These are phyloP conservation scores for Trifolium pratense DNA, from an alignment of 306 rosid species.

Conservation along the genomic window DNA sequence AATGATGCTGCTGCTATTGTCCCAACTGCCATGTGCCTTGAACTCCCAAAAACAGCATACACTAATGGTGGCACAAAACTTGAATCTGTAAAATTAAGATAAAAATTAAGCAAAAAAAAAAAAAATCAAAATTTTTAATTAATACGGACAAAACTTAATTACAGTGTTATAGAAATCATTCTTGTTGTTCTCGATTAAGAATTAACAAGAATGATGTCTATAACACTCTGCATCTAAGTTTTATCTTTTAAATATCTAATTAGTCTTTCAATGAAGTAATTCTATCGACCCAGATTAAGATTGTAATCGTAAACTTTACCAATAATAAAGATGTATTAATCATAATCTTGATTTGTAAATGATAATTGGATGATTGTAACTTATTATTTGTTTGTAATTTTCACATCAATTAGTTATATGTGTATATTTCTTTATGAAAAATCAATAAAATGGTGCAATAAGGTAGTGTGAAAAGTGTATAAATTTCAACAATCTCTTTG, in stretches of 20 bases:
- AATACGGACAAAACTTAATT: not conserved
- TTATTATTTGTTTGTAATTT: not conserved
- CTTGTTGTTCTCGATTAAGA: not conserved
- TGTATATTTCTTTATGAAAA: not conserved
- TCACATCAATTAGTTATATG: not conserved
- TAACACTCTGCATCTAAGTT: no score
- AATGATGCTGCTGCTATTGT: constrained; percentile 79
- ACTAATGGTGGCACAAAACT: constrained; percentile 83
- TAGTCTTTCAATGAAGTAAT: no score
- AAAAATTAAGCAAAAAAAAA: not conserved
- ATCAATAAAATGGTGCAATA: not conserved
- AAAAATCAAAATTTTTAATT: no score
- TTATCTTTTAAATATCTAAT: no score
- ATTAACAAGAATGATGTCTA: no score
- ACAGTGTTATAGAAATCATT: no score
- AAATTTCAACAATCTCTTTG: not conserved
- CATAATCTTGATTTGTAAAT: no score
- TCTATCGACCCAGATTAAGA: no score
- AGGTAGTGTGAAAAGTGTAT: not conserved
- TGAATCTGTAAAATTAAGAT: constrained; percentile 53
- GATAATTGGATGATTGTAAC: no score
- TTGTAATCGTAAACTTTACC: not conserved
- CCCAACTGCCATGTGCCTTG: constrained; percentile 91
- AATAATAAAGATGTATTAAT: not conserved
- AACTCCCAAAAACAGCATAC: constrained; percentile 77